Conservation (phyloP, 192 early-diverging fungal genomes). For the Entomortierella lignicola region DNA sequence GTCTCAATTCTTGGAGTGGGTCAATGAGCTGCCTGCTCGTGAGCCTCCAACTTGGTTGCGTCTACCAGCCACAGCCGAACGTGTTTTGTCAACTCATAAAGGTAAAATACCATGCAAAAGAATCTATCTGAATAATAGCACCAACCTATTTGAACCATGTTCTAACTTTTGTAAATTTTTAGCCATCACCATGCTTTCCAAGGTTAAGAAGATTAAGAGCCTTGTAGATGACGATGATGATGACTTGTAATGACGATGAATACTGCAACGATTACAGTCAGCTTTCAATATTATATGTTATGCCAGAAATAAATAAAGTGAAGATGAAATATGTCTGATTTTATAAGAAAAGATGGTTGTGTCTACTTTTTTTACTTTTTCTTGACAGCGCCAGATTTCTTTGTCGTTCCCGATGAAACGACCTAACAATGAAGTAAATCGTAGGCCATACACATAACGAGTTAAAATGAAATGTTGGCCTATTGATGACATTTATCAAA, state of each 20-base stretch:
- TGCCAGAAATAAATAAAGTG: slow-evolving; percentile 4
- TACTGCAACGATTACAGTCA: too few relatives aligned
- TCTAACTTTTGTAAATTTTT: slow-evolving; percentile 7
- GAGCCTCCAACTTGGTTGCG: slow-evolving; percentile 99
- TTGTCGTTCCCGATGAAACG: slow-evolving; percentile 18
- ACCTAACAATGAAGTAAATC: slow-evolving; percentile 23
- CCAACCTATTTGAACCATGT: too few relatives aligned
- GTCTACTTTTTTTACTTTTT: slow-evolving; percentile 31
- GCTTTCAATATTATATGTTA: too few relatives aligned
- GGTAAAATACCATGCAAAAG: too few relatives aligned
- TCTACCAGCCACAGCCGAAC: slow-evolving; percentile 93
- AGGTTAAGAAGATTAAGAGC: slow-evolving; percentile 86
- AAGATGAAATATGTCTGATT: background rate
- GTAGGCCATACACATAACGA: background rate
- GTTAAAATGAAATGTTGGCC: background rate
- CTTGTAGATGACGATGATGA: slow-evolving; percentile 82
- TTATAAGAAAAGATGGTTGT: background rate
- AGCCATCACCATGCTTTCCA: slow-evolving; percentile 81
- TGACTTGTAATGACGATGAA: slow-evolving; percentile 25
- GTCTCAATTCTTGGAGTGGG: slow-evolving; percentile 92
- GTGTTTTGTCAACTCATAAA: slow-evolving; percentile 84
- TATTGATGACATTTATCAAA: background rate
- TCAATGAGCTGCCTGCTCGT: slow-evolving; percentile 83
- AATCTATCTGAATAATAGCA: too few relatives aligned
- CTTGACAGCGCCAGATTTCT: slow-evolving; percentile 43